phyloP scores from a whole-genome alignment of 345 rosid genomes.

The Linum lewisii region DNA sequence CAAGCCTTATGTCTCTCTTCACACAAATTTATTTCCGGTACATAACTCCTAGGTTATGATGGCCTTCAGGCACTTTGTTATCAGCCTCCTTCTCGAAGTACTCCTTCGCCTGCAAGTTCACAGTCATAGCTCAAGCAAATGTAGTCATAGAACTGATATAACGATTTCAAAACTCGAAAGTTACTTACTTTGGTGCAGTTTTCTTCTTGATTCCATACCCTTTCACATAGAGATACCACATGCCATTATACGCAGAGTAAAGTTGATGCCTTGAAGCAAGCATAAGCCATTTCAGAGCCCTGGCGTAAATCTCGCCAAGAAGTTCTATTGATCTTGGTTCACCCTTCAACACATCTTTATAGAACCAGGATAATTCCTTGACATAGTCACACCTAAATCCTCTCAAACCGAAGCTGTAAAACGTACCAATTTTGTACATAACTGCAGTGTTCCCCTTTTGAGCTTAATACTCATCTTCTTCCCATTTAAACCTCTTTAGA shows the following conservation, averaged over 20 bases:
- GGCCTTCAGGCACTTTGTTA: constrained; percentile 70
- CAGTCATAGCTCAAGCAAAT: not conserved
- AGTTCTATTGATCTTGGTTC: constrained; percentile 94
- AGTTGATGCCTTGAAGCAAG: constrained; percentile 77
- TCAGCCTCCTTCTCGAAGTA: constrained; percentile 89
- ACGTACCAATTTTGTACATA: constrained; percentile 79
- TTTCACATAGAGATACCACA: constrained; percentile 91
- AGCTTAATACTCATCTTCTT: constrained; percentile 95
- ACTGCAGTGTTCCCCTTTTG: constrained; percentile 88
- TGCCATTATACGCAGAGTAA: constrained; percentile 85
- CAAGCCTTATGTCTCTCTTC: constrained; percentile 72
- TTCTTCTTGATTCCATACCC: constrained; percentile 95
- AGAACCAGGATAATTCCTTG: constrained; percentile 88
- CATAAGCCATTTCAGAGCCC: constrained; percentile 88
- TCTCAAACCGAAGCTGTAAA: constrained; percentile 93
- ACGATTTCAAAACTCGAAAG: not conserved
- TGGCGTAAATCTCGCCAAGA: constrained; percentile 93
- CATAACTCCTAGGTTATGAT: constrained; percentile 93
- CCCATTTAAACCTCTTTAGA: constrained; percentile 81
- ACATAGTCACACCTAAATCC: constrained; percentile 80
- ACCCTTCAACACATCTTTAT: constrained; percentile 76
- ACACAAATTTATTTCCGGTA: constrained; percentile 84
- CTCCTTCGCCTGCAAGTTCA: constrained; percentile 66
- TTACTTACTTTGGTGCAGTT: constrained; percentile 72
- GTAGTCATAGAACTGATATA: not conserved